phyloP scores from a whole-genome alignment of 2,329 filamentous ascomycete genomes.

The Zymoseptoria passerinii region DNA sequence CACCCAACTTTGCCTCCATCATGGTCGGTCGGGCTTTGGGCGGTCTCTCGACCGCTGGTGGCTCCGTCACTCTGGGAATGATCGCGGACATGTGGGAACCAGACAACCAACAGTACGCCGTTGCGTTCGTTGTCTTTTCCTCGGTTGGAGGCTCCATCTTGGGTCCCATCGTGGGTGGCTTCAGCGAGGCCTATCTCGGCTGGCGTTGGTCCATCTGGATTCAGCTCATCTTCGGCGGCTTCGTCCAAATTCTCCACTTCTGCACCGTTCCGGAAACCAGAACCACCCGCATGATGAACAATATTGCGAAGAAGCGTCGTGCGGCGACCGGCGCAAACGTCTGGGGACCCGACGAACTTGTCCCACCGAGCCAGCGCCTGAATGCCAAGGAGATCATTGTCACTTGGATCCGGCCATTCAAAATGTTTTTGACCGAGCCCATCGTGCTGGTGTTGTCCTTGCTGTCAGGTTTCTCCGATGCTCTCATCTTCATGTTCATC shows the following conservation, averaged over 20 bases:
- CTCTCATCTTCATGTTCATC: conserved; percentile 73
- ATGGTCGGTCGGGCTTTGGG: conserved; percentile 43
- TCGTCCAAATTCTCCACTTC: conserved; percentile 53
- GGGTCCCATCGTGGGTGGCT: conserved; percentile 32
- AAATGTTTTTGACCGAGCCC: conserved; percentile 69
- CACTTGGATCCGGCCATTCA: conserved; percentile 60
- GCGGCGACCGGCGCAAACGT: conserved; percentile 51
- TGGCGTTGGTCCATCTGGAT: conserved; percentile 84
- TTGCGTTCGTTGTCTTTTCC: conserved; percentile 50
- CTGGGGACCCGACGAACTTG: conserved; percentile 69
- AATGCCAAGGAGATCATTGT: conserved; percentile 38
- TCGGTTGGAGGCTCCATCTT: conserved; percentile 32
- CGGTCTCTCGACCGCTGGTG: conserved; percentile 55
- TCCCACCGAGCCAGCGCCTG: conserved; percentile 35
- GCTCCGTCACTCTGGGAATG: conserved; percentile 58
- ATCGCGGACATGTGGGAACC: conserved; percentile 57
- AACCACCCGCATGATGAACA: conserved; percentile 69
- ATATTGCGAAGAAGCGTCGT: conserved; percentile 66
- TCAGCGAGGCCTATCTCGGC: conserved; percentile 36
- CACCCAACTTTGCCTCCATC: conserved; percentile 39
- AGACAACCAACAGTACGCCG: conserved; percentile 53
- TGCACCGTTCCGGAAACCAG: conserved; percentile 71
- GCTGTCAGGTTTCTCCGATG: conserved; percentile 66
- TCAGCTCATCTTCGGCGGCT: conserved; percentile 70
- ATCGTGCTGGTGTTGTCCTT: conserved; percentile 65